Percentiles rank a stretch among this genome's conserved stretches.
phyloP scores from a whole-genome alignment of 768 basidiomycete species.

The Suillus lakei region DNA sequence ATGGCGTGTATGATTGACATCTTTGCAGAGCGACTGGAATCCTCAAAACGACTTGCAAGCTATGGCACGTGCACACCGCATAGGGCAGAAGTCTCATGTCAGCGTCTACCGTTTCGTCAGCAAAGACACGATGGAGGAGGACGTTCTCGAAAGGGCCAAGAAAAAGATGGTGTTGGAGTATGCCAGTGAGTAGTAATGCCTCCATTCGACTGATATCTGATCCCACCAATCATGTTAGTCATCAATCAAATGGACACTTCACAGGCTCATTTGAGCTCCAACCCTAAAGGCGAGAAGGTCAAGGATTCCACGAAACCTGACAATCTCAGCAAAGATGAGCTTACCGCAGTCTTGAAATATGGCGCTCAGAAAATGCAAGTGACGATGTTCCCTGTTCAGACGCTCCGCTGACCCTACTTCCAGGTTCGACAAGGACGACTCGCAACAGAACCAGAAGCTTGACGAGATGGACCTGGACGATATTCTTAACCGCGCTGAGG shows the following conservation, averaged over 20 bases:
- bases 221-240: constrained; percentile 53
- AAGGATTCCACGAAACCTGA: constrained; percentile 79
- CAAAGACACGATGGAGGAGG: constrained; percentile 99
- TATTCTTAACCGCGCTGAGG: constrained; percentile 94
- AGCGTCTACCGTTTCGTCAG: constrained; percentile 98
- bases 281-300: constrained; percentile 69
- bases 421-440: constrained; percentile 98
- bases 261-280: constrained; percentile 91
- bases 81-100: constrained; percentile 98
- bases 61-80: constrained; percentile 99
- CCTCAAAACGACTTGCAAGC: constrained; percentile 99
- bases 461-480: constrained; percentile 99
- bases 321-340: constrained; percentile 93
- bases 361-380: constrained; percentile 96
- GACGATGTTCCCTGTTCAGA: constrained; percentile 12
- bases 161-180: constrained; percentile 99
- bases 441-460: constrained; percentile 90
- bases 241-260: constrained; percentile 99
- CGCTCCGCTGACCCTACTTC: constrained; percentile 16
- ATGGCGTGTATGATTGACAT: constrained; percentile 14
- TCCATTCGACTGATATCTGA: constrained; percentile 16
- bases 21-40: constrained; percentile 90
- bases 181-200: constrained; percentile 74
- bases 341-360: constrained; percentile 97
- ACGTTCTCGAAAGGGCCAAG: constrained; percentile 96